Evolutionary conservation across 768 basidiomycete genomes (phyloP).

Genomic region (Dictyophora rubrovolvata): DNA sequence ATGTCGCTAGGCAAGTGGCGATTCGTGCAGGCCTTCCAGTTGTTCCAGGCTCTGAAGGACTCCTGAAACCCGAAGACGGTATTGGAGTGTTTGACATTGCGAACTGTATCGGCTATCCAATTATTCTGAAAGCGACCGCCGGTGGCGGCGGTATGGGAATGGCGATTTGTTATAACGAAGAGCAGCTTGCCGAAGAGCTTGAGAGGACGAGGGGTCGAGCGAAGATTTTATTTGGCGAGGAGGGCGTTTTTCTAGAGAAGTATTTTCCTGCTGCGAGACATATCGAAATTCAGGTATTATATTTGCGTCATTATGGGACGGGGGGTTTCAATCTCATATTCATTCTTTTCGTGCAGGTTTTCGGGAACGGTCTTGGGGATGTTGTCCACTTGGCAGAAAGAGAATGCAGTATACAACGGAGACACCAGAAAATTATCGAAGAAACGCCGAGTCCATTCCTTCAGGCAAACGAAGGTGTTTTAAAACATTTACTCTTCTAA

Average conservation of each 20-base stretch:
- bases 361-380: slow-evolving; percentile 51
- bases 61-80: slow-evolving; percentile 25
- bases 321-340: neutral
- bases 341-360: slow-evolving; percentile 35
- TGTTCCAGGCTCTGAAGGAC: slow-evolving; percentile 46
- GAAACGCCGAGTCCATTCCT: slow-evolving; percentile 59
- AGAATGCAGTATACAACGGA: slow-evolving; percentile 59
- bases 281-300: slow-evolving; percentile 50
- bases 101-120: slow-evolving; percentile 40
- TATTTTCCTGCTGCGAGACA: slow-evolving; percentile 49
- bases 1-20: slow-evolving; percentile 41
- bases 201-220: slow-evolving; percentile 30
- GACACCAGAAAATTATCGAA: slow-evolving; percentile 68
- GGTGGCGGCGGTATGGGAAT: slow-evolving; percentile 67
- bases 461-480: slow-evolving; percentile 31
- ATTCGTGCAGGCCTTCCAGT: slow-evolving; percentile 38
- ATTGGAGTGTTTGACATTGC: slow-evolving; percentile 35
- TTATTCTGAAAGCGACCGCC: slow-evolving; percentile 58
- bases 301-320: neutral
- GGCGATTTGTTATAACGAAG: slow-evolving; percentile 37
- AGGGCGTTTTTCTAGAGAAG: slow-evolving; percentile 48
- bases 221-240: slow-evolving; percentile 42
- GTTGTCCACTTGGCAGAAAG: slow-evolving; percentile 59
- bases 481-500: too few relatives aligned
- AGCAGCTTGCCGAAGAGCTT: slow-evolving; percentile 29